Evolutionary conservation across 192 early-diverging fungal genomes (phyloP).

Genomic region (Podila epicladia): DNA sequence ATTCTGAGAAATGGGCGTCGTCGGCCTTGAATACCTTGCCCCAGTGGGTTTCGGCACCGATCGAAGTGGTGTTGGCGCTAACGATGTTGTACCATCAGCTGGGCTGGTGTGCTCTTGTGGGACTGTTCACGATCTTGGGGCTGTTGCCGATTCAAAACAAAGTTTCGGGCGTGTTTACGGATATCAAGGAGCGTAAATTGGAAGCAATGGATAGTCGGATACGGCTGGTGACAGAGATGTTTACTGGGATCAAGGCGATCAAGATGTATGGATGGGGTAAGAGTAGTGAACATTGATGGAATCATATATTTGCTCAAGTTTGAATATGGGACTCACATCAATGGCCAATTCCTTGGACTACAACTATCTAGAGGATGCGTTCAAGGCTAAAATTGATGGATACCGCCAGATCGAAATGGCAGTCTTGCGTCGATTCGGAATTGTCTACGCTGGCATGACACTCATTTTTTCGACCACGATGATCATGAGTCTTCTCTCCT

Average conservation of each 20-base stretch:
- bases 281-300: not conserved
- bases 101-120: slow-evolving; percentile 32
- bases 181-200: slow-evolving; percentile 28
- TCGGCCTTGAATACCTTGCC: slow-evolving; percentile 27
- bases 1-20: slow-evolving; percentile 61
- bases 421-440: slow-evolving; percentile 30
- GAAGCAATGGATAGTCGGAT: slow-evolving; percentile 35
- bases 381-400: slow-evolving; percentile 14
- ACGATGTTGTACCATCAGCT: slow-evolving; percentile 38
- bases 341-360: too few relatives aligned
- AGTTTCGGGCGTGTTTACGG: slow-evolving; percentile 13
- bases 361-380: slow-evolving; percentile 20
- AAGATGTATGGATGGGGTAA: slow-evolving; percentile 50
- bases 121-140: slow-evolving; percentile 12
- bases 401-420: slow-evolving; percentile 32
- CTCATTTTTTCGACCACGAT: slow-evolving; percentile 29
- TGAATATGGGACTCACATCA: not conserved
- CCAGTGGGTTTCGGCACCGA: slow-evolving; percentile 57
- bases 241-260: slow-evolving; percentile 28
- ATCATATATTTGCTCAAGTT: not conserved
- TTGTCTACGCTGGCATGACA: slow-evolving; percentile 32
- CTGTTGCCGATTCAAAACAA: slow-evolving; percentile 31
- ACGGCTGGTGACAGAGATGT: slow-evolving; percentile 32
- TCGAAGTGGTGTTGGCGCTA: slow-evolving; percentile 28
- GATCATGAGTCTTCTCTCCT: slow-evolving; percentile 45